Percentiles rank a stretch among this genome's conserved stretches.
phyloP scores from a whole-genome alignment of 345 rosid species.

The Leavenworthia alabamica region DNA sequence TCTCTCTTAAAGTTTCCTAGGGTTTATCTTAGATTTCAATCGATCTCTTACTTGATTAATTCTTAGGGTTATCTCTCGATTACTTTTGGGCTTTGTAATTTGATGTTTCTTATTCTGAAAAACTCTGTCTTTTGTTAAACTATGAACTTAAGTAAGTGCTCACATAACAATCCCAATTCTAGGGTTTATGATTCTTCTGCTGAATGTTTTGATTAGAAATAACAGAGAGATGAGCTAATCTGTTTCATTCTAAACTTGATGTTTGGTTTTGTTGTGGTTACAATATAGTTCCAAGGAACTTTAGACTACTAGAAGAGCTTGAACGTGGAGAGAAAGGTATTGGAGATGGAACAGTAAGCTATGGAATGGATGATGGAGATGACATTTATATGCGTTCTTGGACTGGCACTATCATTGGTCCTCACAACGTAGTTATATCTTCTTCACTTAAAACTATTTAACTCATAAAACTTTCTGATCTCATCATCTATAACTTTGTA shows the following conservation, averaged over 20 bases:
- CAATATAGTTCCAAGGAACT: slow-evolving; percentile 73
- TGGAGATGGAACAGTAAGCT: slow-evolving; percentile 96
- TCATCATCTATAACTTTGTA: not conserved
- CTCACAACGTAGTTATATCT: slow-evolving; percentile 63
- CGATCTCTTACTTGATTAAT: not conserved
- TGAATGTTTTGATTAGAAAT: not conserved
- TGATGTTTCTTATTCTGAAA: not conserved
- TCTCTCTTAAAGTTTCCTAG: not conserved
- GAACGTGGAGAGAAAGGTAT: slow-evolving; percentile 94
- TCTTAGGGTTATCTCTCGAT: not conserved
- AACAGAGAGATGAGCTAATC: not conserved
- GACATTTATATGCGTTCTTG: slow-evolving; percentile 96
- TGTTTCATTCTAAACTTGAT: too few species aligned
- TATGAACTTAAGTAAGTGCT: not conserved
- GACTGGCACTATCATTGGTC: slow-evolving; percentile 91
- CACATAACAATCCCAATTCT: not conserved
- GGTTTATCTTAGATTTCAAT: not conserved
- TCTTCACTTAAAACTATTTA: not conserved
- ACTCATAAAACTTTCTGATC: not conserved
- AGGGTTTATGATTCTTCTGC: not conserved
- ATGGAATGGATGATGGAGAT: slow-evolving; percentile 97
- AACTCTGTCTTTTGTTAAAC: not conserved
- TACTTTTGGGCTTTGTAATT: not conserved
- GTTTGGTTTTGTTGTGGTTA: not conserved
- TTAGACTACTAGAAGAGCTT: slow-evolving; percentile 78